These are phyloP conservation scores for Castanea mollissima DNA, from an alignment of 306 rosid genomes.

Conservation along the genomic window DNA sequence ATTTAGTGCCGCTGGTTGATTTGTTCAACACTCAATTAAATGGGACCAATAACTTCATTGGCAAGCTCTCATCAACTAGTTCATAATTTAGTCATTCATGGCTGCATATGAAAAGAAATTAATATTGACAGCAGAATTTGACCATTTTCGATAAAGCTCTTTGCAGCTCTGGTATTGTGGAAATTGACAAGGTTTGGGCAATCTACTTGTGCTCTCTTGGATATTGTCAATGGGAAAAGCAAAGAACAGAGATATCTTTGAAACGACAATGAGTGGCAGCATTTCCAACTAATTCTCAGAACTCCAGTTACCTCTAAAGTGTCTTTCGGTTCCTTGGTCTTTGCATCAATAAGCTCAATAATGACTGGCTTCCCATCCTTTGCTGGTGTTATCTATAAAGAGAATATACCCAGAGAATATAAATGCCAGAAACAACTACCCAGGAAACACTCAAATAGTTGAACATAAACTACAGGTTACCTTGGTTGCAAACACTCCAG, in stretches of 20 bases:
- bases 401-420: constrained; percentile 7
- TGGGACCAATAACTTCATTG: not conserved
- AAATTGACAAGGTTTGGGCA: not conserved
- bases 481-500: constrained; percentile 96
- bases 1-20: not conserved
- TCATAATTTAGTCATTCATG: not conserved
- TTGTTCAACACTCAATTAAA: not conserved
- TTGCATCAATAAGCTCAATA: constrained; percentile 96
- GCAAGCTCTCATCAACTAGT: not conserved
- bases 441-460: constrained; percentile 13
- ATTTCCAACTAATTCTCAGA: not conserved
- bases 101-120: not conserved
- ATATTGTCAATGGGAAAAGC: not conserved
- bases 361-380: constrained; percentile 92
- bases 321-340: constrained; percentile 85
- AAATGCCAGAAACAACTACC: constrained; percentile 14
- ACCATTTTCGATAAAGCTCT: not conserved
- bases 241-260: not conserved
- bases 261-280: not conserved
- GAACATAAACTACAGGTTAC: constrained; percentile 43
- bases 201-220: not conserved
- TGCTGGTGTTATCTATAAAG: constrained; percentile 87
- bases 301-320: constrained; percentile 74
- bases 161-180: not conserved
- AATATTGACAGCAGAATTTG: not conserved